Evolutionary conservation across 2,329 filamentous ascomycete species (phyloP), one percentile per base, ranked within the genome.

Genomic region (Claviceps cyperi): DNA sequence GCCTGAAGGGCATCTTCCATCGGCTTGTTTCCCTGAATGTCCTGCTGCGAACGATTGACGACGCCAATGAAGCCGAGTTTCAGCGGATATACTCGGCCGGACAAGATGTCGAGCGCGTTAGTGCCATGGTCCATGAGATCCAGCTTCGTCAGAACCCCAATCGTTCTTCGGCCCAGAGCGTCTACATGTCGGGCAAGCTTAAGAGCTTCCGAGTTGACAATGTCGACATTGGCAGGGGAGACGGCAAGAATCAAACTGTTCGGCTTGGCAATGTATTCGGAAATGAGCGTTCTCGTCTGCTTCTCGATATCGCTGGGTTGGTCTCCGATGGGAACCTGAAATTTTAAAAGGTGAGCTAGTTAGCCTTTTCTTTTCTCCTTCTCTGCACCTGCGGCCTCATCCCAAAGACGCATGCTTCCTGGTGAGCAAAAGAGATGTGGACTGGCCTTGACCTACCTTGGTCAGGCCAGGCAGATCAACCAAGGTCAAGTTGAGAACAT

Each of bases 81-180:
- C 59, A 98, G 67, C 8, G 92, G 92, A 66, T 98, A 98, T 3
- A 98, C 92, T 24, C 92, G 83, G 3, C 92, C 92, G 6, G 91
- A 94, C n/a, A 98, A 76, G 58, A 98, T 98, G 62, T 98, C 92
- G 58, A 98, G 76, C 15, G 92, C 92, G 62, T 98, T 97, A 51
- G 92, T 98, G 55, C 92, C 92, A 62, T 98, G 91, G 62, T 98
- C 92, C 92, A 98, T 98, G 51, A 98, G 73, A 65, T 98, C 92
- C 56, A 98, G 74, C 71, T 98, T 98, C 53, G 92, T 97, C 53
- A 98, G 76, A 51, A 98, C 91, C 61, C 92, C 92, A 62, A 98
- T 97, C 19, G 92, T 98, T 64, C 92, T 81, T 66, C 87, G 82
- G 55, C 92, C 92, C 66, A 95, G 83, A 2, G 92, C 85, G 67